phyloP scores from a whole-genome alignment of 345 rosid genomes.

The Rhizophora apiculata region DNA sequence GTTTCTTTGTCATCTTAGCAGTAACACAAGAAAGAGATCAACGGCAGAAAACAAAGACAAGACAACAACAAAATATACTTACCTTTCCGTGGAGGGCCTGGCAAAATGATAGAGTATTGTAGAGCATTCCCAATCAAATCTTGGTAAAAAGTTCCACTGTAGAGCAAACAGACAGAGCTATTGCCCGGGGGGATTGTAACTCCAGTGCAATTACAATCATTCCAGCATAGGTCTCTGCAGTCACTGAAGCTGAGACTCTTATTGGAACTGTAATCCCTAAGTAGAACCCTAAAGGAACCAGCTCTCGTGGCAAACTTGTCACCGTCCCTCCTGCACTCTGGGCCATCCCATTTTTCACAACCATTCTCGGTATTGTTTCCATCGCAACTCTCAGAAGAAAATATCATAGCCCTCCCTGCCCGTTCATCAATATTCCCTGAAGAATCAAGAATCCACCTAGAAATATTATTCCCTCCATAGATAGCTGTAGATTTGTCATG shows the following conservation, averaged over 20 bases:
- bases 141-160: neutral
- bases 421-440: neutral
- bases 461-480: neutral
- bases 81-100: neutral
- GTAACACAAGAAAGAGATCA: too few relatives aligned
- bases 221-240: constrained; percentile 14
- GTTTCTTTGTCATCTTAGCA: too few relatives aligned
- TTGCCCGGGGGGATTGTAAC: neutral
- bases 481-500: neutral
- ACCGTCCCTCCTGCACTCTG: neutral
- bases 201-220: constrained; percentile 7
- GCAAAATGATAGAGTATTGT: neutral
- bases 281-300: neutral
- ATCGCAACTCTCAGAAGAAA: neutral
- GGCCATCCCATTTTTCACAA: constrained; percentile 13
- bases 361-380: neutral
- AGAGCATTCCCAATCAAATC: neutral
- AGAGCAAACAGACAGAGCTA: neutral
- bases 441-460: neutral
- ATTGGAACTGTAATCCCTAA: neutral
- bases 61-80: neutral
- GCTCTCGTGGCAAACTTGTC: neutral
- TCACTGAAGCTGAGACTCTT: constrained; percentile 9
- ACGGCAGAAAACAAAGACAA: neutral
- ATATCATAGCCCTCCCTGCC: neutral